A percentile compares a stretch with the other conserved stretches of the same genome.
Evolutionary conservation across 371 early-diverging fungal genomes (phyloP).

Genomic region (Mucor sp.): DNA sequence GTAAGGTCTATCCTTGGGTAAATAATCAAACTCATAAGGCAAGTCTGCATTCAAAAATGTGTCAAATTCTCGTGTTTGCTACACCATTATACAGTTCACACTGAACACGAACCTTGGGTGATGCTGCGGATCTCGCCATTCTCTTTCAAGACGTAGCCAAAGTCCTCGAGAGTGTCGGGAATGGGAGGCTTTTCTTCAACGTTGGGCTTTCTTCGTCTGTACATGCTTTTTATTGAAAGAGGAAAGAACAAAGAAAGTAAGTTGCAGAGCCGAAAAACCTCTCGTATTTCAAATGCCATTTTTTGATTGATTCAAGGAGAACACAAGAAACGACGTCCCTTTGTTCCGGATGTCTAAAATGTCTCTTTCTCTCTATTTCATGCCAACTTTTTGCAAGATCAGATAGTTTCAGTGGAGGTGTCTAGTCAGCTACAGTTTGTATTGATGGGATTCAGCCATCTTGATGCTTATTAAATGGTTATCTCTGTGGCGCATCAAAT

Average conservation of each 20-base stretch:
- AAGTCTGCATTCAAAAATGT: conserved; percentile 19
- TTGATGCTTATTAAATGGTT: no score
- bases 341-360: no score
- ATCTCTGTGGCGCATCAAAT: no score
- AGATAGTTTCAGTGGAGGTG: no score
- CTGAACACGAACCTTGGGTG: not conserved
- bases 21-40: conserved; percentile 39
- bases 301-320: not conserved
- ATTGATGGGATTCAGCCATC: no score
- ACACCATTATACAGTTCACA: not conserved
- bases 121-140: conserved; percentile 40
- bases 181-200: conserved; percentile 29
- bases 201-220: conserved; percentile 26
- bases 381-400: no score
- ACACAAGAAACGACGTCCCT: no score
- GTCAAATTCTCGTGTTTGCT: not conserved
- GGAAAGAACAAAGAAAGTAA: not conserved
- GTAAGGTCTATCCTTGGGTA: conserved; percentile 38
- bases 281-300: not conserved
- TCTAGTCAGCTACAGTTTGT: no score
- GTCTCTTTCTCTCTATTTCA: no score
- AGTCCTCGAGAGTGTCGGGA: conserved; percentile 38
- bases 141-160: conserved; percentile 43
- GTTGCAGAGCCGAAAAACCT: not conserved
- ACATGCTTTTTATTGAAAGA: conserved; percentile 7